A percentile compares a stretch with the other conserved stretches of the same genome.
These are phyloP conservation scores for Pseudogymnoascus sp. DNA, from an alignment of 2,329 filamentous ascomycete species.

Conservation along the genomic window DNA sequence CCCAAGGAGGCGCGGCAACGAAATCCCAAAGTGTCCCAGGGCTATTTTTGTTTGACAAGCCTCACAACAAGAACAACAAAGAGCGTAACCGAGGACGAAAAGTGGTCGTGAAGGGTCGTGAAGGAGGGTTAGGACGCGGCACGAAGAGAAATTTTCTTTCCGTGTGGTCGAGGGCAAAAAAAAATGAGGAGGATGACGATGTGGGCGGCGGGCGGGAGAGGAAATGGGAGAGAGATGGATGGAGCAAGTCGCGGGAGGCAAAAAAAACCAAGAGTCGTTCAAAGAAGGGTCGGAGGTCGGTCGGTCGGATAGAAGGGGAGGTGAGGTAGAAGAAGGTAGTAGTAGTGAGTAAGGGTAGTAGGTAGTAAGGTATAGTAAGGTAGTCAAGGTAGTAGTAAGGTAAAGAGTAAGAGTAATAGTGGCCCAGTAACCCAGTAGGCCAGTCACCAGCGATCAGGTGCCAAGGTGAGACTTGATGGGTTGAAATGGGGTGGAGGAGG, in stretches of 20 bases:
- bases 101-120: background rate
- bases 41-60: conserved; percentile 1
- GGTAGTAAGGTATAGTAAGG: background rate
- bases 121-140: background rate
- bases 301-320: background rate
- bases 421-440: background rate
- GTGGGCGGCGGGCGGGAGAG: background rate
- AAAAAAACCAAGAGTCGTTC: background rate
- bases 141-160: background rate
- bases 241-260: background rate
- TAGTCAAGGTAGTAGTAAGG: background rate
- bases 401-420: background rate
- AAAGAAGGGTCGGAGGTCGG: background rate
- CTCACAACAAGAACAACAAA: background rate
- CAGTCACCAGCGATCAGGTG: background rate
- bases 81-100: background rate
- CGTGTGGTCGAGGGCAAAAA: conserved; percentile 1
- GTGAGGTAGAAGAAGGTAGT: background rate
- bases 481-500: background rate
- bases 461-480: conserved; percentile 1
- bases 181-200: background rate
- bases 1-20: background rate
- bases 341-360: background rate
- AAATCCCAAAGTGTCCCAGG: background rate
- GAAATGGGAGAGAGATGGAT: background rate